These are phyloP conservation scores for Solanum peruvianum DNA, from an alignment of 257 asterid genomes.

Conservation along the genomic window DNA sequence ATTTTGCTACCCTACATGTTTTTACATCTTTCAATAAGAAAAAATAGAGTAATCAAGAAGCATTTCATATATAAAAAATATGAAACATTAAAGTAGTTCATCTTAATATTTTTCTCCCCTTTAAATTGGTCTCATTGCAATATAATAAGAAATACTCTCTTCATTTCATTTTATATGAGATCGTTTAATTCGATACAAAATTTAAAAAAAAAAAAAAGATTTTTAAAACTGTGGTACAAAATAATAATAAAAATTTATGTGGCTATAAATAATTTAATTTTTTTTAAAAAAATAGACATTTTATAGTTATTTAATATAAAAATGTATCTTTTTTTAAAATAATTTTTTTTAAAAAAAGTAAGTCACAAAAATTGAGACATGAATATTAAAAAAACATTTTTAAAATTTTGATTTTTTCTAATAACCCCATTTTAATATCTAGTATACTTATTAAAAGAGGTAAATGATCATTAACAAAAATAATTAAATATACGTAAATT, in stretches of 20 bases:
- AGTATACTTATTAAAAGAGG: background rate
- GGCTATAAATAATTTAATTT: too few relatives aligned
- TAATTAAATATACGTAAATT: background rate
- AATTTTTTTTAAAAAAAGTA: too few relatives aligned
- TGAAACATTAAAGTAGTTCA: background rate
- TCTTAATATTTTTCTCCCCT: background rate
- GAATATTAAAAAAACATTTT: too few relatives aligned
- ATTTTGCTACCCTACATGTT: background rate
- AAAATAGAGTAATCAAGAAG: background rate
- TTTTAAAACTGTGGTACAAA: accelerated
- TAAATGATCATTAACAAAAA: background rate
- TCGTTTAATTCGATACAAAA: accelerated
- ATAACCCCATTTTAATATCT: background rate
- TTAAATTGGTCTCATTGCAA: too few relatives aligned
- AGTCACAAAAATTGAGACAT: too few relatives aligned
- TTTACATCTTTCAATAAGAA: background rate
- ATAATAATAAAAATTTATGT: too few relatives aligned
- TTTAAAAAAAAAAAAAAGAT: accelerated
- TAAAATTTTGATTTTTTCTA: background rate
- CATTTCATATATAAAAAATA: background rate
- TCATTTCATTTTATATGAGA: too few relatives aligned
- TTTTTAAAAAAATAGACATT: too few relatives aligned
- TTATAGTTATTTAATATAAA: too few relatives aligned
- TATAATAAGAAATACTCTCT: too few relatives aligned
- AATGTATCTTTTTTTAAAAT: too few relatives aligned